A percentile compares a stretch with the other conserved stretches of the same genome.
phyloP scores from a whole-genome alignment of 805 yeast species.

The Candida coleopterorum region DNA sequence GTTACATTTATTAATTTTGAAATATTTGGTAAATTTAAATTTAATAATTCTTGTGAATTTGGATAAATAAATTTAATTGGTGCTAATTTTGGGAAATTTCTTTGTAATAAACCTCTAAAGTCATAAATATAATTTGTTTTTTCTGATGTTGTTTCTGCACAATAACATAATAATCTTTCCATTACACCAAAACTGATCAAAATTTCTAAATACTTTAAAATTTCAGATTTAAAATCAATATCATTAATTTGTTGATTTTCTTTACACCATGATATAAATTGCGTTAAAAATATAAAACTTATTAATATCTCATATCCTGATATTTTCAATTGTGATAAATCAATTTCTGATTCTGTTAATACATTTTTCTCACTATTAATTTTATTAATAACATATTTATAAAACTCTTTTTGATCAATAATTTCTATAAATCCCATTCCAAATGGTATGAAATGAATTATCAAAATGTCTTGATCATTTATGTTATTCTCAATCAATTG shows the following conservation, averaged over 20 bases:
- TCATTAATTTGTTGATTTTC: conserved; percentile 34
- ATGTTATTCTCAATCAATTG: conserved; percentile 41
- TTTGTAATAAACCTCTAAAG: conserved; percentile 61
- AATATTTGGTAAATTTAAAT: conserved; percentile 28
- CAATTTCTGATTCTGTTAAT: conserved; percentile 16
- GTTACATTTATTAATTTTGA: conserved; percentile 25
- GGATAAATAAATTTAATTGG: conserved; percentile 52
- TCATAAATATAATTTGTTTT: conserved; percentile 50
- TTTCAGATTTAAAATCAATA: conserved; percentile 49
- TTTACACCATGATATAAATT: conserved; percentile 68
- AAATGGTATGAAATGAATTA: conserved; percentile 62
- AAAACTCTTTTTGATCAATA: conserved; percentile 27
- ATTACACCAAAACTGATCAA: conserved; percentile 64
- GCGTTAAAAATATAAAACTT: conserved; percentile 47
- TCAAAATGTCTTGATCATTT: conserved; percentile 57
- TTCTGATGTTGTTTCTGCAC: conserved; percentile 51
- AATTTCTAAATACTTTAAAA: conserved; percentile 55
- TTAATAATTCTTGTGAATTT: conserved; percentile 30
- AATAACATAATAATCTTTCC: conserved; percentile 58
- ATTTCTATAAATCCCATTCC: conserved; percentile 42
- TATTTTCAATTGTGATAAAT: conserved; percentile 27
- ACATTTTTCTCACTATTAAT: conserved; percentile 18
- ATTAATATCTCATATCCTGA: conserved; percentile 40
- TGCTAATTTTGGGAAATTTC: conserved; percentile 53
- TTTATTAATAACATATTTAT: conserved; percentile 33